Evolutionary conservation across 2,329 filamentous ascomycete genomes (phyloP).

Genomic region (Sclerotinia subarctica): DNA sequence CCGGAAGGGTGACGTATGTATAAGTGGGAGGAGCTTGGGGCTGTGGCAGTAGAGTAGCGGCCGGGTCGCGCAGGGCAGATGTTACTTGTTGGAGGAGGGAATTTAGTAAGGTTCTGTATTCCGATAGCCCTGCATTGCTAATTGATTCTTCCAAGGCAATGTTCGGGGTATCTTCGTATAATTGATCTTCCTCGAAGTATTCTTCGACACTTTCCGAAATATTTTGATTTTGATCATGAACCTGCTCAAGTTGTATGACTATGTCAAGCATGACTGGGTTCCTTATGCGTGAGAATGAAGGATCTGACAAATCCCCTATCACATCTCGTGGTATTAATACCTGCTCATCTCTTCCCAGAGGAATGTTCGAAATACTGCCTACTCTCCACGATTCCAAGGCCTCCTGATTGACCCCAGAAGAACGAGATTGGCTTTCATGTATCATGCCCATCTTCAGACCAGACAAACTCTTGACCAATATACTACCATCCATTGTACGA

Average conservation of each 20-base stretch:
- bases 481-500: constrained; percentile 45
- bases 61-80: constrained; percentile 47
- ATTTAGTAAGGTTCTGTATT: constrained; percentile 42
- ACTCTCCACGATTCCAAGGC: constrained; percentile 61
- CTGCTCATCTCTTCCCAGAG: constrained; percentile 82
- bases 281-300: constrained; percentile 76
- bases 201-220: constrained; percentile 27
- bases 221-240: constrained; percentile 26
- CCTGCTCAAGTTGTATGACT: constrained; percentile 51
- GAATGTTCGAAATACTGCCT: constrained; percentile 74
- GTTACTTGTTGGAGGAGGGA: constrained; percentile 50
- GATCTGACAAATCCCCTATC: constrained; percentile 73
- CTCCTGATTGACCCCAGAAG: constrained; percentile 37
- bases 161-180: constrained; percentile 20
- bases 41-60: constrained; percentile 41
- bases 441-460: constrained; percentile 64
- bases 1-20: constrained; percentile 41
- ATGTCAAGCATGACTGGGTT: constrained; percentile 73
- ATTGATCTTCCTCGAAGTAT: constrained; percentile 26
- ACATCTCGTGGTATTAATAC: constrained; percentile 76
- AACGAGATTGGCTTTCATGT: constrained; percentile 51
- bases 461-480: constrained; percentile 51
- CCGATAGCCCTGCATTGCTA: constrained; percentile 29
- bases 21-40: constrained; percentile 37
- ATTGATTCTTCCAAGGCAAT: constrained; percentile 23